Conservation (phyloP, 768 basidiomycete species). For the Pulveroboletus sp. region DNA sequence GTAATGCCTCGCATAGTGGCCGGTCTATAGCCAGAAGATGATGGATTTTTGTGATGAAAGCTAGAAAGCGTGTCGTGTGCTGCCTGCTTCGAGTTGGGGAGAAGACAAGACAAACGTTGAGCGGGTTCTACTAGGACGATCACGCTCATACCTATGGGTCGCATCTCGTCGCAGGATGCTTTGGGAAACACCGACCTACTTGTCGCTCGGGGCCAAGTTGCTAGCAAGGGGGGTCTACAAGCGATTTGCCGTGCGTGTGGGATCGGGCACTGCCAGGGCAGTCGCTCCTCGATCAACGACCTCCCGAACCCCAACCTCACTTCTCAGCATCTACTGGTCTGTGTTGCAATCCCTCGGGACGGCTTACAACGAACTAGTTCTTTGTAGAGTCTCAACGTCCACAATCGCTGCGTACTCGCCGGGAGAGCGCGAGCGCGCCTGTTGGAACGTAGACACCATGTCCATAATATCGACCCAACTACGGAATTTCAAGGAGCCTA, state of each 20-base stretch:
- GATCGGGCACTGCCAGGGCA: constrained; percentile 6
- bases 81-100: neutral
- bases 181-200: too few relatives aligned
- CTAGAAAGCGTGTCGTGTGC: neutral
- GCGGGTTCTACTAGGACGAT: neutral
- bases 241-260: constrained; percentile 8
- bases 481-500: constrained; percentile 88
- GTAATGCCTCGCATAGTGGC: constrained; percentile 34
- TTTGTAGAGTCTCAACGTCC: neutral
- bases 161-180: neutral
- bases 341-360: constrained; percentile 5
- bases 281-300: constrained; percentile 10
- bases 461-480: constrained; percentile 83
- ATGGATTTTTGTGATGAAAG: constrained; percentile 32
- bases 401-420: neutral
- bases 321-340: neutral
- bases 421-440: neutral
- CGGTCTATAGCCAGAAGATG: constrained; percentile 24
- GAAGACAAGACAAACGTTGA: neutral
- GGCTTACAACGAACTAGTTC: neutral
- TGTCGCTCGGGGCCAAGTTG: neutral
- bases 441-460: constrained; percentile 39
- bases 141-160: neutral
- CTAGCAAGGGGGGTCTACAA: too few relatives aligned
- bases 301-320: neutral